Conservation (phyloP, 2,329 filamentous ascomycete genomes). For the Clarireedia paspali region DNA sequence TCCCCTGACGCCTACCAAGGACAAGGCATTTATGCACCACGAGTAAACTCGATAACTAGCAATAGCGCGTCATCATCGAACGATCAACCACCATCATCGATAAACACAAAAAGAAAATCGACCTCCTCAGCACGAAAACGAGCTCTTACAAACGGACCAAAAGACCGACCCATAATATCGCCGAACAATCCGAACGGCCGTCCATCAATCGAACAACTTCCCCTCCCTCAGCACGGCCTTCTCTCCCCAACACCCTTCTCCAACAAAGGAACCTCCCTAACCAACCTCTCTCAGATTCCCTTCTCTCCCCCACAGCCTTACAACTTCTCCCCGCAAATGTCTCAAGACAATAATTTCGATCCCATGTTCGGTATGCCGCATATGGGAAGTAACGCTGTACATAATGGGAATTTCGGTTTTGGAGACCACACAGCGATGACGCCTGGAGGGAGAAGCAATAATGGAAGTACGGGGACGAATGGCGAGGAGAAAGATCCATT, state of each 20-base stretch:
- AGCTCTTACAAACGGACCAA: slow-evolving; percentile 23
- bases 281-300: slow-evolving; percentile 16
- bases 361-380: slow-evolving; percentile 52
- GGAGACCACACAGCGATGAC: slow-evolving; percentile 33
- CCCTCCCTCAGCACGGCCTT: not conserved
- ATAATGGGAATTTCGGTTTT: slow-evolving; percentile 37
- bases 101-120: slow-evolving; percentile 12
- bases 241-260: not conserved
- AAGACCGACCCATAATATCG: slow-evolving; percentile 25
- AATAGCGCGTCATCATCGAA: slow-evolving; percentile 10
- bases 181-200: slow-evolving; percentile 20
- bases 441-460: slow-evolving; percentile 41
- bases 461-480: slow-evolving; percentile 41
- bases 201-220: slow-evolving; percentile 5
- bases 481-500: slow-evolving; percentile 74
- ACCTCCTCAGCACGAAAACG: slow-evolving; percentile 30
- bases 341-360: slow-evolving; percentile 35
- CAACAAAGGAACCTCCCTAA: not conserved
- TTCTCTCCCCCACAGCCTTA: slow-evolving; percentile 26
- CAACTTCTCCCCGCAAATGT: slow-evolving; percentile 19
- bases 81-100: not conserved
- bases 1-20: slow-evolving; percentile 47
- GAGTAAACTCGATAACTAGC: slow-evolving; percentile 29
- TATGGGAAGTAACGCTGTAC: slow-evolving; percentile 40
- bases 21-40: slow-evolving; percentile 41